phyloP scores from a whole-genome alignment of 768 basidiomycete species.

The Hericium coralloides region DNA sequence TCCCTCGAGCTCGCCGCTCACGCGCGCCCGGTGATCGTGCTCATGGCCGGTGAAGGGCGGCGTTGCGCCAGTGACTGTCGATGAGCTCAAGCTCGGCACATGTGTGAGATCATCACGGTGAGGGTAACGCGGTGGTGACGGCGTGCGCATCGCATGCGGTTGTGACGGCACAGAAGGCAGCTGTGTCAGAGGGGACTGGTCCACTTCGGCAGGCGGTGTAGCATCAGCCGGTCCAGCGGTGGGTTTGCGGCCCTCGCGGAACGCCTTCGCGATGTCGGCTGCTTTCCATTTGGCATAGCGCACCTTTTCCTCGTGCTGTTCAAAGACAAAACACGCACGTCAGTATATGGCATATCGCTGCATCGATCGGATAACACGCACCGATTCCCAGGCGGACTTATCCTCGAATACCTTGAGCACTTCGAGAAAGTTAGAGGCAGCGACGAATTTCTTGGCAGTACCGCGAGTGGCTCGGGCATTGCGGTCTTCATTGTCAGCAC shows the following conservation, averaged over 20 bases:
- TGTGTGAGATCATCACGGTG: background rate
- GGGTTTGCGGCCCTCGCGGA: slow-evolving; percentile 87
- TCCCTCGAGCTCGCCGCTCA: slow-evolving; percentile 37
- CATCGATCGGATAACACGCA: slow-evolving; percentile 1
- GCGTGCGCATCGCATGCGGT: background rate
- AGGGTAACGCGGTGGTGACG: background rate
- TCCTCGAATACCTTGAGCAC: slow-evolving; percentile 61
- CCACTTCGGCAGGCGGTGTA: slow-evolving; percentile 20
- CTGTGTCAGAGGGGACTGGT: slow-evolving; percentile 10
- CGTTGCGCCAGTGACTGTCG: background rate
- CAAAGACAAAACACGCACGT: background rate
- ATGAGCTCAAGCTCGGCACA: background rate
- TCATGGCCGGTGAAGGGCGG: background rate
- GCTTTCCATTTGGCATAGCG: slow-evolving; percentile 98
- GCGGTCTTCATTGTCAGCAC: slow-evolving; percentile 89
- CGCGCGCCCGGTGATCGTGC: slow-evolving; percentile 21
- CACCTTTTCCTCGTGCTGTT: slow-evolving; percentile 77
- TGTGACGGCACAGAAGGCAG: slow-evolving; percentile 18
- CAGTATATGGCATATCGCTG: background rate
- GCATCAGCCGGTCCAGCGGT: slow-evolving; percentile 64
- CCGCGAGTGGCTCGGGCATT: slow-evolving; percentile 69
- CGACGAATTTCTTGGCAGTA: slow-evolving; percentile 92
- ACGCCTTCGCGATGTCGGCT: slow-evolving; percentile 86
- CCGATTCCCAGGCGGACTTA: slow-evolving; percentile 10
- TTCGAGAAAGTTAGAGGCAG: slow-evolving; percentile 92